These are phyloP conservation scores for Apiospora pterosperma DNA, from an alignment of 2,329 filamentous ascomycete genomes.

Conservation along the genomic window DNA sequence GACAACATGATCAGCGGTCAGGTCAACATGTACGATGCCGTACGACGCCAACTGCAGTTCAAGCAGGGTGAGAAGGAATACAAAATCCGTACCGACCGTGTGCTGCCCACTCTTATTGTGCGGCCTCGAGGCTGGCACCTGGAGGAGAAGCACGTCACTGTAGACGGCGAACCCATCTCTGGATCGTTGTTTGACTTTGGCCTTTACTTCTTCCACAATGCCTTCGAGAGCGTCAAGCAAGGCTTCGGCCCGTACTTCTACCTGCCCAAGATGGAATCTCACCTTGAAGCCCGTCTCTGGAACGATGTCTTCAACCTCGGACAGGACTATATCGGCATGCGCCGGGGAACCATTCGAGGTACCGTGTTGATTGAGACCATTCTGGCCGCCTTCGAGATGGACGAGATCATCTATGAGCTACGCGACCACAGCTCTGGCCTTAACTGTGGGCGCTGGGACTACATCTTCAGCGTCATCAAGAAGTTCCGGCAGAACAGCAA, in stretches of 20 bases:
- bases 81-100: slow-evolving; percentile 89
- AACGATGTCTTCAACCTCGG: slow-evolving; percentile 96
- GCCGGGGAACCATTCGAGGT: slow-evolving; percentile 85
- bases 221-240: slow-evolving; percentile 76
- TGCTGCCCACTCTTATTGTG: slow-evolving; percentile 83
- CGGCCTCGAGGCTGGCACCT: slow-evolving; percentile 97
- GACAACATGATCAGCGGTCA: slow-evolving; percentile 99
- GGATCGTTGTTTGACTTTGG: slow-evolving; percentile 95
- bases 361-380: slow-evolving; percentile 99
- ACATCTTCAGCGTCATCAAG: slow-evolving; percentile 99
- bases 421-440: slow-evolving; percentile 93
- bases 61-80: slow-evolving; percentile 94
- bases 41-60: slow-evolving; percentile 92
- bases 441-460: slow-evolving; percentile 99
- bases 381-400: slow-evolving; percentile 97
- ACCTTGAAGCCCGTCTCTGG: slow-evolving; percentile 95
- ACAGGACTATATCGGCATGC: slow-evolving; percentile 89
- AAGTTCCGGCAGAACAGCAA: slow-evolving; percentile 94
- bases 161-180: slow-evolving; percentile 92
- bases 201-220: slow-evolving; percentile 99
- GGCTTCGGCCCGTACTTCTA: slow-evolving; percentile 96
- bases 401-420: slow-evolving; percentile 99
- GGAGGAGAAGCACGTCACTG: slow-evolving; percentile 95
- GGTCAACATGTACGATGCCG: slow-evolving; percentile 95
- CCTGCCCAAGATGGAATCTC: slow-evolving; percentile 96